Percentiles rank a stretch among this genome's conserved stretches.
Evolutionary conservation across 2,329 filamentous ascomycete species (phyloP).

Genomic region (Fusarium sambucinum): DNA sequence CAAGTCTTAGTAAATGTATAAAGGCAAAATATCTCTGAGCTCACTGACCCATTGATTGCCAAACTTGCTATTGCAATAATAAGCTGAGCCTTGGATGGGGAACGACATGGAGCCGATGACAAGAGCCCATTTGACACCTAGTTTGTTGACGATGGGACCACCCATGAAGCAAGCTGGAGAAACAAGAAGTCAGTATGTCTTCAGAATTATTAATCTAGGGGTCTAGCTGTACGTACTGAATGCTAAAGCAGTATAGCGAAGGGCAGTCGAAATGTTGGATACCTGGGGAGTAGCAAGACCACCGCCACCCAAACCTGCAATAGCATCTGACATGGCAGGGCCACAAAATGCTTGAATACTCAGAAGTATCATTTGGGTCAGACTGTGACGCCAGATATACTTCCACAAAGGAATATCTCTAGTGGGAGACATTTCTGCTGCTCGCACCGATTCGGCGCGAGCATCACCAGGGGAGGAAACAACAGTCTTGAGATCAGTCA

Average conservation of each 20-base stretch:
- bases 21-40: accelerated
- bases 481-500: slow-evolving; percentile 9
- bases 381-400: slow-evolving; percentile 20
- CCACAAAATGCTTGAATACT: slow-evolving; percentile 21
- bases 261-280: slow-evolving; percentile 8
- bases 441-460: background rate
- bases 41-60: slow-evolving; percentile 13
- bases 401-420: slow-evolving; percentile 10
- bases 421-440: background rate
- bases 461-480: background rate
- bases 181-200: accelerated
- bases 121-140: slow-evolving; percentile 20
- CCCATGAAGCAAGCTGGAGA: slow-evolving; percentile 17
- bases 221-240: background rate
- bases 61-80: slow-evolving; percentile 23
- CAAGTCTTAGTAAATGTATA: accelerated
- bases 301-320: slow-evolving; percentile 16
- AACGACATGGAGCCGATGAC: slow-evolving; percentile 16
- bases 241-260: slow-evolving; percentile 16
- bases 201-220: accelerated
- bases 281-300: slow-evolving; percentile 22
- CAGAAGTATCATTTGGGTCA: slow-evolving; percentile 25
- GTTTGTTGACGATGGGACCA: slow-evolving; percentile 17
- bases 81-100: slow-evolving; percentile 1
- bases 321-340: slow-evolving; percentile 21